Base-by-base conservation (phyloP, 2,329 filamentous ascomycete species). In the Trichocomaceae sp. region DNA sequence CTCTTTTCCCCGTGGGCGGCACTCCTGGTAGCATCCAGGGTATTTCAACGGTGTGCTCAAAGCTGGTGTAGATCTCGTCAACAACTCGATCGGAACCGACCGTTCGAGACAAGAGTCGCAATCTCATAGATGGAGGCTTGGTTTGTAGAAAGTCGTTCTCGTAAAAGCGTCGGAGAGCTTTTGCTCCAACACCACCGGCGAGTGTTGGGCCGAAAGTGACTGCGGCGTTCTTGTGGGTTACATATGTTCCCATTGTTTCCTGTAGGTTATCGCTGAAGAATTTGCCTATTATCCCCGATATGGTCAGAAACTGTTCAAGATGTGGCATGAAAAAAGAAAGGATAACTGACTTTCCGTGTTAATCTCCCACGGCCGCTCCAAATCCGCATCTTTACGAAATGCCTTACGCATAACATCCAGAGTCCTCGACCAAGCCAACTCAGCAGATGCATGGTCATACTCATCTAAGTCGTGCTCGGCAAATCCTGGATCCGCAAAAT, bases 381-480 rank as follows among this genome's bases (percentile, higher is more conserved):
- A 58, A 56, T 74, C 69, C 1, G 61, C 54, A 35, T 75, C 66
- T 44, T 69, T 64, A 3, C 67, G 68, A 63, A 90, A 87, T 0
- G 82, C 85, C 57, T 77, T 78, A 41, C 83, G 76, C 35, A 88
- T 74, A 0, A 76, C 70, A 1, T 75, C 75, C 55, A 91, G 64
- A 35, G 82, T 84, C 7, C 87, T 77, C n/a, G 78, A 82, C 79
- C 84, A 90, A 0, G 87, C 85, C 19, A 90, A 64, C n/a, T 80
- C 78, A 1, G 85, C 81, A 0, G 79, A 79, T 2, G 87, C 74
- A 9, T 78, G 74, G 59, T 89, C 79, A 61, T 83, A 90, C 60
- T 86, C 81, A 2, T 87, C 83, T 31, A 87, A 67, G 54, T 88
- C 82, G 19, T 79, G 77, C 68, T 90, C 86, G 0, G 87, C 87